These are phyloP conservation scores for Chrysoporthe puriensis DNA, from an alignment of 2,329 filamentous ascomycete species.

Conservation along the genomic window DNA sequence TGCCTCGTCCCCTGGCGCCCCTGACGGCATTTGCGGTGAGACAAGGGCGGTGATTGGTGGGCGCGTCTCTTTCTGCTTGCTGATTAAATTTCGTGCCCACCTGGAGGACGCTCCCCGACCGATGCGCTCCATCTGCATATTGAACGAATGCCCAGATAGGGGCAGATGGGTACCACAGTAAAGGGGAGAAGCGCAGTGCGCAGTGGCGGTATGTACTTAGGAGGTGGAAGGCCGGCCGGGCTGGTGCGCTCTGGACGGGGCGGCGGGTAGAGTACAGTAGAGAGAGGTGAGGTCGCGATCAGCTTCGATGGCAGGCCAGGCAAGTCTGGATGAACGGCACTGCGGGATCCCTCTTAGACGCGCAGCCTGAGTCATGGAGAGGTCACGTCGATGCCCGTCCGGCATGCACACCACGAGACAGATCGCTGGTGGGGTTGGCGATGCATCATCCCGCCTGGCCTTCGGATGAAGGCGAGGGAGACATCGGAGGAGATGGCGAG, in stretches of 20 bases:
- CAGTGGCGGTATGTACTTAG: conserved; percentile 13
- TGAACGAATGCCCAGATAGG: conserved; percentile 13
- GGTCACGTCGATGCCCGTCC: no score
- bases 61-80: not conserved
- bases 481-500: no score
- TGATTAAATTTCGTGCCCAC: conserved; percentile 18
- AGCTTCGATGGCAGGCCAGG: no score
- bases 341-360: no score
- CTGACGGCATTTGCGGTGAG: conserved; percentile 21
- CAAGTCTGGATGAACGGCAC: no score
- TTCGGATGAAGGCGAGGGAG: no score
- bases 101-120: conserved; percentile 1
- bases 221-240: not conserved
- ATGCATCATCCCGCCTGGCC: no score
- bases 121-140: conserved; percentile 4
- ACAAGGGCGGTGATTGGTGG: conserved; percentile 13
- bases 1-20: conserved; percentile 16
- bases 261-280: not conserved
- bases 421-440: no score
- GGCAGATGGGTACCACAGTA: conserved; percentile 1
- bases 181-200: conserved; percentile 1
- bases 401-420: no score
- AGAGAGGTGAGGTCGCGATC: not conserved
- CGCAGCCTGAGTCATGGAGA: no score
- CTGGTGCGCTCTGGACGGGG: not conserved